A percentile compares a stretch with the other conserved stretches of the same genome.
These are phyloP conservation scores for Colletotrichum noveboracense DNA, from an alignment of 2,329 filamentous ascomycete species.

Conservation along the genomic window DNA sequence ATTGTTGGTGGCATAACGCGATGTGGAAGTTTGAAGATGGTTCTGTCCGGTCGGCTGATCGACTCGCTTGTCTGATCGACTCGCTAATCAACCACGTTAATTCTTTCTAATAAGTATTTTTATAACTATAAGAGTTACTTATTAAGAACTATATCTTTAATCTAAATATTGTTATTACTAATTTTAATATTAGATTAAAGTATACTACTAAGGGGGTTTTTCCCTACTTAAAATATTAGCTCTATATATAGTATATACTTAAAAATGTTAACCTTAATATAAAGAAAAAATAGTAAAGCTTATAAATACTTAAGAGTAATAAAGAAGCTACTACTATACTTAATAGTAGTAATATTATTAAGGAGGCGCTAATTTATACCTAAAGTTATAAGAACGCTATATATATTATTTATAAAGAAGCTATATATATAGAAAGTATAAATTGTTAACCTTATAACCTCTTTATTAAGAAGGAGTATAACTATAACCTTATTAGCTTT, in stretches of 20 bases:
- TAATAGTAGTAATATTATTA: not conserved
- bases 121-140: not conserved
- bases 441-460: no score
- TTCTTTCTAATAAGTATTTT: not conserved
- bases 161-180: not conserved
- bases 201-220: not conserved
- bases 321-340: not conserved
- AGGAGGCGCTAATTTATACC: not conserved
- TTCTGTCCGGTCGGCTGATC: no score
- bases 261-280: not conserved
- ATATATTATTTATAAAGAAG: no score
- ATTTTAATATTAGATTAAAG: not conserved
- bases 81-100: no score
- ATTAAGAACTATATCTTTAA: not conserved
- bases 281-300: not conserved
- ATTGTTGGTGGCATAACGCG: no score
- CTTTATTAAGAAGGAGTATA: rapidly evolving
- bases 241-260: not conserved
- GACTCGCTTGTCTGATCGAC: no score
- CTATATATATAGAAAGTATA: rapidly evolving
- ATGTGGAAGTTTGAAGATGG: no score
- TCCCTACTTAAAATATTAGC: not conserved
- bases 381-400: not conserved
- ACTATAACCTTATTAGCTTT: no score
- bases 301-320: not conserved